phyloP scores from a whole-genome alignment of 2,329 filamentous ascomycete genomes.

The Cyclaneusma minus region DNA sequence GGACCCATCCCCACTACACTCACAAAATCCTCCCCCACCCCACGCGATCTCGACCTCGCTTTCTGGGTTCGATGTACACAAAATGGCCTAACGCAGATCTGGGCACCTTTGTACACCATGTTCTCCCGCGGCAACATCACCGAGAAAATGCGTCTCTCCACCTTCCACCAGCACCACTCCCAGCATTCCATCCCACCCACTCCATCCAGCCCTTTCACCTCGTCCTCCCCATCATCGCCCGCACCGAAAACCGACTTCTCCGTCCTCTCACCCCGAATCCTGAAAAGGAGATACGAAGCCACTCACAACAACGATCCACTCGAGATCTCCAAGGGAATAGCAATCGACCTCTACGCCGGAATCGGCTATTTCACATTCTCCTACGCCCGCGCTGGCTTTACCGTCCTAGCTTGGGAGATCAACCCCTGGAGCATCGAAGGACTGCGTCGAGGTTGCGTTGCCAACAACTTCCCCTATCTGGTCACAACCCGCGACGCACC shows the following conservation, averaged over 20 bases:
- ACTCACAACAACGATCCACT: conserved; percentile 13
- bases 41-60: conserved; percentile 52
- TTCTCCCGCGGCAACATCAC: conserved; percentile 83
- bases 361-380: conserved; percentile 91
- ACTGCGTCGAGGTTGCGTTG: conserved; percentile 57
- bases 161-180: conserved; percentile 23
- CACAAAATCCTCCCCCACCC: too few species aligned
- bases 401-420: conserved; percentile 76
- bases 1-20: conserved; percentile 31
- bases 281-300: neutral
- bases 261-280: neutral
- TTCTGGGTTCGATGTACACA: conserved; percentile 72
- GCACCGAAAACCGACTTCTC: neutral
- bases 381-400: conserved; percentile 56
- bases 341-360: conserved; percentile 77
- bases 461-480: too few species aligned
- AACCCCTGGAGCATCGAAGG: conserved; percentile 83
- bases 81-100: conserved; percentile 67
- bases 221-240: too few species aligned
- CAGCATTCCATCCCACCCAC: conserved; percentile 30
- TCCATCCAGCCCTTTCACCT: too few species aligned
- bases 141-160: conserved; percentile 67
- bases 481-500: too few species aligned
- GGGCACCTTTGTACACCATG: conserved; percentile 87
- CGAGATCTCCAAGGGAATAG: conserved; percentile 22